Evolutionary conservation across 208 protist species (phyloP).

Genomic region (Sergeia podlipaevii): DNA sequence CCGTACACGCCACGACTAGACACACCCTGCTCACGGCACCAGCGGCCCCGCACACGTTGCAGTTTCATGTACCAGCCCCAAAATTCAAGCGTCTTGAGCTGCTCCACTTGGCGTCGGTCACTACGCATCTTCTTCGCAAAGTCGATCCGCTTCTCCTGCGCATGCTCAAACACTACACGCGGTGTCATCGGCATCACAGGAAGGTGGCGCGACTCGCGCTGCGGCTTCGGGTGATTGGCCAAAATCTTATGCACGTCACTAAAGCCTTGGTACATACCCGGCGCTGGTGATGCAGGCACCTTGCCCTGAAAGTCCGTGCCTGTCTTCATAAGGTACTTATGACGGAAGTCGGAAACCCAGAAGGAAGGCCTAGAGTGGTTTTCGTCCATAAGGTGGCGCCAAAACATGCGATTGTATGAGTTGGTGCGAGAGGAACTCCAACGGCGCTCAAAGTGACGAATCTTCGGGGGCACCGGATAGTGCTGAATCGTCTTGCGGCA

Average conservation of each 20-base stretch:
- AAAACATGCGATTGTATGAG: conserved; percentile 79
- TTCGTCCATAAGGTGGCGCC: conserved; percentile 77
- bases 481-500: conserved; percentile 61
- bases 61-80: conserved; percentile 92
- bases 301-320: conserved; percentile 84
- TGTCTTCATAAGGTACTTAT: conserved; percentile 78
- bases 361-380: conserved; percentile 81
- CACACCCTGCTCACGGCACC: conserved; percentile 88
- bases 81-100: conserved; percentile 80
- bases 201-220: conserved; percentile 85
- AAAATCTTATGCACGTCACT: conserved; percentile 85
- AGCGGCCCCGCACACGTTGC: conserved; percentile 86
- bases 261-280: conserved; percentile 87
- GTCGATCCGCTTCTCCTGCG: conserved; percentile 81
- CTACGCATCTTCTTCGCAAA: conserved; percentile 72
- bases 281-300: conserved; percentile 78
- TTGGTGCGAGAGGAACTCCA: conserved; percentile 86
- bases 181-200: conserved; percentile 90
- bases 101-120: conserved; percentile 65
- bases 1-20: conserved; percentile 88
- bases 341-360: conserved; percentile 91
- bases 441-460: conserved; percentile 54
- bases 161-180: conserved; percentile 85
- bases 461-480: conserved; percentile 80
- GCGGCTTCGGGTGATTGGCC: conserved; percentile 85